Evolutionary conservation across 352 stramenopile species (phyloP).

Genomic region (Globisporangium nodosum): DNA sequence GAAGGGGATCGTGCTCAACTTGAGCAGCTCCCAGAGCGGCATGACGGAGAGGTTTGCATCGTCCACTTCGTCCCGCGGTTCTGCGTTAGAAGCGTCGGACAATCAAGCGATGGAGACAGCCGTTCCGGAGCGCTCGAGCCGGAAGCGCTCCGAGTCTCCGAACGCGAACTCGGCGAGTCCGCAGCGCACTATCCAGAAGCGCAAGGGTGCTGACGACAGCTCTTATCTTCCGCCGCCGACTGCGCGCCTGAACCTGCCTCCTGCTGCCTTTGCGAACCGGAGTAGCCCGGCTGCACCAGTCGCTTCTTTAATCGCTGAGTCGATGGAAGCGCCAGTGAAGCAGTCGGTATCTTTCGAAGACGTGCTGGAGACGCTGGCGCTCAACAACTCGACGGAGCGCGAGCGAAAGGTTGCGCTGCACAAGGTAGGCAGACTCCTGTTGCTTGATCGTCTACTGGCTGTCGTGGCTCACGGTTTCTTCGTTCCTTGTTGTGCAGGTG

Average conservation of each 20-base stretch:
- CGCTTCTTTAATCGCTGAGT: background rate
- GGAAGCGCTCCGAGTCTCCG: constrained; percentile 47
- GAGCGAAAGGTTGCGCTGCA: constrained; percentile 35
- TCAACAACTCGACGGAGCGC: constrained; percentile 42
- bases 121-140: constrained; percentile 22
- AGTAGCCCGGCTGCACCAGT: background rate
- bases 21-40: constrained; percentile 9
- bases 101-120: constrained; percentile 10
- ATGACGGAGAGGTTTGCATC: constrained; percentile 3
- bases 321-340: background rate
- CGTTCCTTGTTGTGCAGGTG: constrained; percentile 18
- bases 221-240: background rate
- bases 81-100: constrained; percentile 12
- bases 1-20: constrained; percentile 48
- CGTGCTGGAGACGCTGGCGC: constrained; percentile 28
- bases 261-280: background rate
- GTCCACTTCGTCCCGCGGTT: constrained; percentile 13
- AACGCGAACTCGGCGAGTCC: constrained; percentile 30
- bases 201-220: constrained; percentile 26
- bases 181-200: constrained; percentile 35
- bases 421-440: constrained; percentile 27
- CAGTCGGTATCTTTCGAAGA: constrained; percentile 28
- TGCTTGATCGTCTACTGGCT: background rate
- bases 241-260: background rate
- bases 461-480: background rate